phyloP scores from a whole-genome alignment of 495 filamentous ascomycete species.

The Glutinoglossum americanum region DNA sequence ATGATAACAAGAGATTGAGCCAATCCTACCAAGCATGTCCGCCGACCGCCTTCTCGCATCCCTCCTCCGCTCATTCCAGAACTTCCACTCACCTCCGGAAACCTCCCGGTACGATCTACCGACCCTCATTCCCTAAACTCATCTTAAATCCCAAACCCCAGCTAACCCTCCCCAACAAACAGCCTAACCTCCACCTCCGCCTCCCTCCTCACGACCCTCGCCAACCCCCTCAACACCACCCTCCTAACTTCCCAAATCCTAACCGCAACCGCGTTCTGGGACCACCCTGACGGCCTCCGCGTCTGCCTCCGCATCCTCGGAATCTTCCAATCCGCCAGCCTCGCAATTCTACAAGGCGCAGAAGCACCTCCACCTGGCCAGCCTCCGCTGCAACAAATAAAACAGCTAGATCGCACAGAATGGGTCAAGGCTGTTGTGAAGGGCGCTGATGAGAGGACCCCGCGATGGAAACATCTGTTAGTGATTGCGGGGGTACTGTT shows the following conservation, averaged over 20 bases:
- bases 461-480: constrained; percentile 72
- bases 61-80: constrained; percentile 30
- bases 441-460: constrained; percentile 66
- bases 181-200: constrained; percentile 65
- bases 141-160: neutral
- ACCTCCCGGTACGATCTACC: constrained; percentile 25
- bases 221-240: constrained; percentile 77
- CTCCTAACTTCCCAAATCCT: constrained; percentile 82
- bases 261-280: constrained; percentile 71
- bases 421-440: constrained; percentile 71
- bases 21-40: constrained; percentile 12
- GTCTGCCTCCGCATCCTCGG: constrained; percentile 58
- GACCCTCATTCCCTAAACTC: constrained; percentile 3
- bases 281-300: constrained; percentile 44
- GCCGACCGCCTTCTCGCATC: constrained; percentile 29
- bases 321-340: constrained; percentile 69
- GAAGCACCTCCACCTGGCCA: constrained; percentile 12
- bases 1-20: neutral
- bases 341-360: constrained; percentile 35
- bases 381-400: neutral
- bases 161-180: constrained; percentile 15
- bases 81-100: constrained; percentile 27
- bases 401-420: constrained; percentile 29
- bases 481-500: constrained; percentile 62
- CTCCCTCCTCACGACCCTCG: constrained; percentile 58